Evolutionary conservation across 208 protist species (phyloP), one percentile per base, ranked within the genome.

Genomic region (Trypanosoma melophagium): DNA sequence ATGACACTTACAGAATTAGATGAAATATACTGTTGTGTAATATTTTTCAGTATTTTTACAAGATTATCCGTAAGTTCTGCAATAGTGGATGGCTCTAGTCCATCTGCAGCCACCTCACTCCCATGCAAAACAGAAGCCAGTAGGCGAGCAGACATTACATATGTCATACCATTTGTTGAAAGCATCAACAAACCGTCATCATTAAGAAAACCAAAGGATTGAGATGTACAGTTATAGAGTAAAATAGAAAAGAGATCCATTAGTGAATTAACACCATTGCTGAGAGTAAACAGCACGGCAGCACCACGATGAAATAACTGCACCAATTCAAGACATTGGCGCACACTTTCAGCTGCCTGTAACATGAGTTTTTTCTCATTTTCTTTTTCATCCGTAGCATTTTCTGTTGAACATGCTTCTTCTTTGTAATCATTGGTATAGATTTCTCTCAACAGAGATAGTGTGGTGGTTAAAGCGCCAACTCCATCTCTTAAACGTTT

Each of bases 211-310:
- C 16, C 58, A 62, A 41, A 31, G 56, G 14, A 13, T 24, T 52
- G 45, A 16, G 8, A 24, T 8, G 12, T 40, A n/a, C 10, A 28
- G n/a, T 8, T 24, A 40, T 17, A 59, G 17, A 72, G 38, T 17
- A 62, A 5, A 25, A 28, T 24, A 41, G 9, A 49, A 68, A 66
- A n/a, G n/a, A 65, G 40, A 21, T 71, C 42, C 7, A 35, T 65
- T 22, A 79, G n/a, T 21, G 66, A 49, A 2, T 7, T 49, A 50
- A 71, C 13, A 52, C 66, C 66, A 41, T 65, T 22, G 50, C 24
- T 41, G 24, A 80, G 51, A 10, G 57, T 24, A 38, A 80, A 80
- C 3, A 80, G 22, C 12, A 76, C 69, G 1, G 74, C 57, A 40
- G 74, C 74, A 59, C 74, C 74, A 12, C 25, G 49, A 58, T 70